Evolutionary conservation across 2,329 filamentous ascomycete genomes (phyloP), one percentile per base, ranked within the genome.

Genomic region (Scortechinia acanthostroma): DNA sequence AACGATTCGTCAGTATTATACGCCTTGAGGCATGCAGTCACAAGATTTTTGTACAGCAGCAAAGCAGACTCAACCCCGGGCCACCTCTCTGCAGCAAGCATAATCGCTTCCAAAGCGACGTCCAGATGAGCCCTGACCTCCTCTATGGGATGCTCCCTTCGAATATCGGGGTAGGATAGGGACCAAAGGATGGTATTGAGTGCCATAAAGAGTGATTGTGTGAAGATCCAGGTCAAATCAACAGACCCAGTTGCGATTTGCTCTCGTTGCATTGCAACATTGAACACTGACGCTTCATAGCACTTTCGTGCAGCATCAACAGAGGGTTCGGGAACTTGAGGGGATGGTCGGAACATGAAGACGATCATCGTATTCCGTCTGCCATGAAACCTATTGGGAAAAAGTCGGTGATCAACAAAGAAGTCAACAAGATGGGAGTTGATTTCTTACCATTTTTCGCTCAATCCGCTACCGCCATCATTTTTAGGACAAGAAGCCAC

Each of bases 191-290:
- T 71, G 5, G 77, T 80, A 54, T 82, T 83, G 53, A 83, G 68
- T 14, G 74, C 76, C 79, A 83, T 82, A 63, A 82, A 83, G 21
- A 83, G 70, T 15, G 78, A 67, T 50, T 83, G 78, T 0, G 77
- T 80, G 55, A 82, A 83, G 49, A 82, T 78, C 79, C 79, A 83
- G 3, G 78, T 83, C 43, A 83, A 55, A 52, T 83, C 79, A 14
- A 82, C 74, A 21, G 71, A 74, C 40, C 69, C 65, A 2, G 69
- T 74, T 45, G 69, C 63, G 46, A 82, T 80, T 55, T 83, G 79
- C 46, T 74, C 68, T 50, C 70, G 69, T 46, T 80, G 76, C 69
- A 83, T 76, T 52, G 72, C 66, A 47, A 83, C 75, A 58, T 83
- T 83, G 63, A 73, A 82, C 28, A 73, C 63, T 48, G 74, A 77